Percentiles rank a stretch among this genome's conserved stretches.
Conservation (phyloP, 2,329 filamentous ascomycete genomes). For the Sphaerulina musiva region DNA sequence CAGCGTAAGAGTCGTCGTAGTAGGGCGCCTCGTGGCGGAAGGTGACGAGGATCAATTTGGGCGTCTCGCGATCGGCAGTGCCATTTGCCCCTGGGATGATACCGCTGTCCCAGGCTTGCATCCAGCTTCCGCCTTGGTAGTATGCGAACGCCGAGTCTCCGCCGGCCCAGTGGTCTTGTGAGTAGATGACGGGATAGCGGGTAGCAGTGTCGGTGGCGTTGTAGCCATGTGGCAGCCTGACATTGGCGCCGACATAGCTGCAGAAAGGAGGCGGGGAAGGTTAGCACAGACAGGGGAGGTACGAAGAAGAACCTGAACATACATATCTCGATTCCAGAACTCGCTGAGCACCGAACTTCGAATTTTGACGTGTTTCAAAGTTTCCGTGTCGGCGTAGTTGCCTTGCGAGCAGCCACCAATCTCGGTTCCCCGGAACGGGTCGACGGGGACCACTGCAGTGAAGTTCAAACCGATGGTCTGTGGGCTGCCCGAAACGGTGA, state of each 20-base stretch:
- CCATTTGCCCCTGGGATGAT: conserved; percentile 28
- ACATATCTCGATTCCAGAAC: conserved; percentile 33
- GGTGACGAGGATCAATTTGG: conserved; percentile 35
- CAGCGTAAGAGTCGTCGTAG: conserved; percentile 38
- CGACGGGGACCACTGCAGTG: conserved; percentile 25
- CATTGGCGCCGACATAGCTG: conserved; percentile 35
- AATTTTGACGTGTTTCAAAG: conserved; percentile 36
- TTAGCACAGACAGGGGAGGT: background rate
- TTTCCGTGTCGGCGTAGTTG: conserved; percentile 35
- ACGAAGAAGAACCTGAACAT: background rate
- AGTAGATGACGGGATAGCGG: conserved; percentile 35
- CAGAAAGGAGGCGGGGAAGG: background rate
- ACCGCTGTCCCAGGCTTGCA: conserved; percentile 31
- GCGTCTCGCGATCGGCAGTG: conserved; percentile 19
- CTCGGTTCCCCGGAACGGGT: conserved; percentile 31
- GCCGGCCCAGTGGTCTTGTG: conserved; percentile 33
- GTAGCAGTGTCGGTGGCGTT: conserved; percentile 27
- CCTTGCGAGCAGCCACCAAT: conserved; percentile 37
- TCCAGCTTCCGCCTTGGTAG: conserved; percentile 16
- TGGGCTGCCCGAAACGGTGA: conserved; percentile 26
- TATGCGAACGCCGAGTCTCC: conserved; percentile 8
- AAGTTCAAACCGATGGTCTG: conserved; percentile 33
- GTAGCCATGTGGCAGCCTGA: conserved; percentile 35
- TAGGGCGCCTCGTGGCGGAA: conserved; percentile 37
- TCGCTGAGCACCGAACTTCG: conserved; percentile 34